Evolutionary conservation across 2,329 filamentous ascomycete species (phyloP).

Genomic region (Myriosclerotinia scirpicola): DNA sequence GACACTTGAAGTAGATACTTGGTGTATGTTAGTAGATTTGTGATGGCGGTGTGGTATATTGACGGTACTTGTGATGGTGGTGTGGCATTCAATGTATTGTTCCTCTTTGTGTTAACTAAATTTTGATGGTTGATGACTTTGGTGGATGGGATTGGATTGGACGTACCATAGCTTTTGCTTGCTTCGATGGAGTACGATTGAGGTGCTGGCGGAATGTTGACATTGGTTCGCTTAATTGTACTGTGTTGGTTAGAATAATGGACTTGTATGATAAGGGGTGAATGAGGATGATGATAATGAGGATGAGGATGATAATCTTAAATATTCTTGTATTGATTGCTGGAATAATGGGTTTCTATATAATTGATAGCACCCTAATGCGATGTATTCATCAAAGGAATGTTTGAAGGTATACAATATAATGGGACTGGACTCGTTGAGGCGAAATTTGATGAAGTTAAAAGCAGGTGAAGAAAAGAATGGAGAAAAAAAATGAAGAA

Average conservation of each 20-base stretch:
- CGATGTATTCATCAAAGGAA: not conserved
- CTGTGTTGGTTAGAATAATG: not conserved
- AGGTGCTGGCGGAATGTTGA: too few relatives aligned
- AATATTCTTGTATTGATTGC: too few relatives aligned
- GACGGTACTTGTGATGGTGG: not conserved
- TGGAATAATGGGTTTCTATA: too few relatives aligned
- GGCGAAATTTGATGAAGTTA: not conserved
- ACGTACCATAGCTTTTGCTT: too few relatives aligned
- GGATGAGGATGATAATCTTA: too few relatives aligned
- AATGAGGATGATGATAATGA: not conserved
- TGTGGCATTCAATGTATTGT: not conserved
- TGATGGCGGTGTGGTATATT: not conserved
- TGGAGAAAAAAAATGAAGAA: not conserved
- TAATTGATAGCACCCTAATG: not conserved
- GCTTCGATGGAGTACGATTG: not conserved
- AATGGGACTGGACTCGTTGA: not conserved
- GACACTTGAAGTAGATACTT: not conserved
- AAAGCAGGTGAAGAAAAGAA: not conserved
- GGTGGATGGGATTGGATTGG: not conserved
- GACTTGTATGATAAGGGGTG: not conserved
- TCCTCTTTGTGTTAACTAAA: not conserved
- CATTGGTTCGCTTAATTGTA: not conserved
- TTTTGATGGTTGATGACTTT: too few relatives aligned
- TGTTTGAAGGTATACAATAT: not conserved
- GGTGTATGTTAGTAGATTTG: too few relatives aligned